Conservation (phyloP, 2,329 filamentous ascomycete genomes). For the Penicillium sp. region DNA sequence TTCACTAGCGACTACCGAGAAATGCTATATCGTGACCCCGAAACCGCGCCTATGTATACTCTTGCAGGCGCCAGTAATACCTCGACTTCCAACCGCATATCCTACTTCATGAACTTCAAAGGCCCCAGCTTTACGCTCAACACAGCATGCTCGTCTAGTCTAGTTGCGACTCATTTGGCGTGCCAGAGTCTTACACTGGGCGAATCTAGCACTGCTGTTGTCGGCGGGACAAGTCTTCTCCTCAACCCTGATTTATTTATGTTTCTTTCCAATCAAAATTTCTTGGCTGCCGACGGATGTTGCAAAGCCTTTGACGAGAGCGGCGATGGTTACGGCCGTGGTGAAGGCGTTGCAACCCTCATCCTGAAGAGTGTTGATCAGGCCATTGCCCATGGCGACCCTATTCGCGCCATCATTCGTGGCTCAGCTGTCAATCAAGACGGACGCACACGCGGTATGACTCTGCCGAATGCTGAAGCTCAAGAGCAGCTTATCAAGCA, state of each 20-base stretch:
- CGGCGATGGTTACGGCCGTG: conserved; percentile 48
- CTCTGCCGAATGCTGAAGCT: neutral
- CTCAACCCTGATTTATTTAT: neutral
- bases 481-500: neutral
- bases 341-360: conserved; percentile 45
- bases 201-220: neutral
- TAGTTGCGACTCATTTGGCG: neutral
- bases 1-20: neutral
- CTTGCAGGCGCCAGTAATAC: neutral
- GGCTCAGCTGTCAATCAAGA: conserved; percentile 29
- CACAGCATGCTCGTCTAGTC: conserved; percentile 5
- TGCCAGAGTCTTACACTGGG: neutral
- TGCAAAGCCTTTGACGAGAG: conserved; percentile 39
- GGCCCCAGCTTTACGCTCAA: conserved; percentile 1
- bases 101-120: neutral
- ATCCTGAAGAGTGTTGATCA: conserved; percentile 44
- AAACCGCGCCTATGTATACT: neutral
- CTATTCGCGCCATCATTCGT: conserved; percentile 45
- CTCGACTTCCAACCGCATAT: neutral
- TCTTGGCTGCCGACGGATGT: conserved; percentile 20
- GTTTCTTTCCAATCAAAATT: neutral
- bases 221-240: neutral
- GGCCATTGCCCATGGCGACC: conserved; percentile 44
- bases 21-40: neutral
- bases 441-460: conserved; percentile 1